phyloP scores from a whole-genome alignment of 2,329 filamentous ascomycete species.

The Aureobasidium sp. region DNA sequence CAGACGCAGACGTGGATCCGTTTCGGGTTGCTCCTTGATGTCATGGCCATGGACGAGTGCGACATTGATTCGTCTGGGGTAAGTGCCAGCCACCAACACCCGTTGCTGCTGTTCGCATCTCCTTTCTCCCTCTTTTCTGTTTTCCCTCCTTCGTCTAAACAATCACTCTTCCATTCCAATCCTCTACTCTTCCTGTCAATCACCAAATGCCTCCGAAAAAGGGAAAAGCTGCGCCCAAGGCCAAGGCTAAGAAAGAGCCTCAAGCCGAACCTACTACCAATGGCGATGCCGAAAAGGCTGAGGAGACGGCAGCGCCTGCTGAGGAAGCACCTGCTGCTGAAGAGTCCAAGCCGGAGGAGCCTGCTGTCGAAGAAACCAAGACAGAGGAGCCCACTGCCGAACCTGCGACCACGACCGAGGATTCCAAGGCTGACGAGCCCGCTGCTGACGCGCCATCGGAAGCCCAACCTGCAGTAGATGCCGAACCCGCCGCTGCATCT shows the following conservation, averaged over 20 bases:
- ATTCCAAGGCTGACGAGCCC: neutral
- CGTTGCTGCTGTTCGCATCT: neutral
- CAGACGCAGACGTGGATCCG: neutral
- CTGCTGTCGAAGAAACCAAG: neutral
- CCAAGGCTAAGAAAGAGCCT: constrained; percentile 9
- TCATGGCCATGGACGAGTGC: constrained; percentile 8
- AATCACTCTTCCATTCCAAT: neutral
- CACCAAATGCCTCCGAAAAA: constrained; percentile 20
- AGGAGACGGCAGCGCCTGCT: neutral
- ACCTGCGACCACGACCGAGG: neutral
- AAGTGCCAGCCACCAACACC: constrained; percentile 10
- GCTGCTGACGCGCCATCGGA: neutral
- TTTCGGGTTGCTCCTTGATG: constrained; percentile 5
- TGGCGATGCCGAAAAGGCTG: neutral
- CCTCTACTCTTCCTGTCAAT: neutral
- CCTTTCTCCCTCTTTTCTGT: neutral
- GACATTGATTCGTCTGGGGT: constrained; percentile 9
- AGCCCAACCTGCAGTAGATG: neutral
- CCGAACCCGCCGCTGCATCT: neutral
- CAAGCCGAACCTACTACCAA: constrained; percentile 6
- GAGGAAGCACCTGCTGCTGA: neutral
- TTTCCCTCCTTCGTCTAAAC: neutral
- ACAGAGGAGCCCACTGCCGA: neutral
- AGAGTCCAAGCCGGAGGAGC: neutral
- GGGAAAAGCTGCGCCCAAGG: constrained; percentile 8